A percentile compares a stretch with the other conserved stretches of the same genome.
Evolutionary conservation across 257 asterid genomes (phyloP).

Genomic region (Agastache rugosa): DNA sequence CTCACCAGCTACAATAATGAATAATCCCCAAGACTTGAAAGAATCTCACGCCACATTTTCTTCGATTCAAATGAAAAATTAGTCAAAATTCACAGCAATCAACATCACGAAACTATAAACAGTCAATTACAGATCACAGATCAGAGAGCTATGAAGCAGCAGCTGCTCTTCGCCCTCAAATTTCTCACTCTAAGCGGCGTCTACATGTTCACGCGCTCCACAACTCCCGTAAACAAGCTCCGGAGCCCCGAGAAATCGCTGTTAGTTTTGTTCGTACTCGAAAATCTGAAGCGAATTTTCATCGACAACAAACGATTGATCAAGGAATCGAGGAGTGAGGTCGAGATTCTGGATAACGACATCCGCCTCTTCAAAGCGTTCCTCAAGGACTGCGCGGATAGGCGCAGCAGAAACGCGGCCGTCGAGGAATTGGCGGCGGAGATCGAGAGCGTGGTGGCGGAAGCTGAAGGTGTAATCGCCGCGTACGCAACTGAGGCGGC

Average conservation of each 20-base stretch:
- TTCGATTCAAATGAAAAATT: not conserved
- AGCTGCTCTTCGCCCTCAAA: slow-evolving; percentile 41
- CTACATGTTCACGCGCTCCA: slow-evolving; percentile 53
- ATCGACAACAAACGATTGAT: slow-evolving; percentile 40
- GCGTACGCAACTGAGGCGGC: slow-evolving; percentile 27
- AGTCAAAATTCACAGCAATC: not conserved
- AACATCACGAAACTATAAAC: not conserved
- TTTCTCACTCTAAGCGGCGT: slow-evolving; percentile 42
- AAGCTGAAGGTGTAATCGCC: slow-evolving; percentile 46
- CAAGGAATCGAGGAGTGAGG: slow-evolving; percentile 41
- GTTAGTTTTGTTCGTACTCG: slow-evolving; percentile 43
- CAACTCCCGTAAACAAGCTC: slow-evolving; percentile 40
- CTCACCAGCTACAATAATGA: not conserved
- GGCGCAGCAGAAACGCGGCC: slow-evolving; percentile 11
- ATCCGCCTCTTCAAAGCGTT: slow-evolving; percentile 50
- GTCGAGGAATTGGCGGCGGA: slow-evolving; percentile 33
- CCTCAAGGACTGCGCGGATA: slow-evolving; percentile 41
- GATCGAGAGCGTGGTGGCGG: slow-evolving; percentile 44
- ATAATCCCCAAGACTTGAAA: not conserved
- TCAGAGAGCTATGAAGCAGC: slow-evolving; percentile 43
- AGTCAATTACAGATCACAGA: not conserved
- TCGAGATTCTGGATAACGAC: slow-evolving; percentile 47
- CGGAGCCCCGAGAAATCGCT: slow-evolving; percentile 40
- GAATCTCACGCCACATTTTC: not conserved
- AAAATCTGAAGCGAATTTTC: slow-evolving; percentile 44